These are phyloP conservation scores for Penicillium verhagenii DNA, from an alignment of 495 filamentous ascomycete genomes.

Conservation along the genomic window DNA sequence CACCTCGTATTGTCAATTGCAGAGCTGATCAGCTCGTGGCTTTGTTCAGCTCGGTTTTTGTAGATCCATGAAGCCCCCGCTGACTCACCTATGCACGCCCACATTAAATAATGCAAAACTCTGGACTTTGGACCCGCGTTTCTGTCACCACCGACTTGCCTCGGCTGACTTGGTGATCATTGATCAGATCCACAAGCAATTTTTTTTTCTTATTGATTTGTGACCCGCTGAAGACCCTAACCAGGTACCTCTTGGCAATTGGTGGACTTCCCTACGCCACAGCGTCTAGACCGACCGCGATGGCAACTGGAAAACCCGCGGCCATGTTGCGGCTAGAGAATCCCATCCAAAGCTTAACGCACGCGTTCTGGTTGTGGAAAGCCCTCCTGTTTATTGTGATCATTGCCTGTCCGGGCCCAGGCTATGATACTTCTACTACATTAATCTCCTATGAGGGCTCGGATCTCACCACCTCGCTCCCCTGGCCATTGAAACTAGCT, in stretches of 20 bases:
- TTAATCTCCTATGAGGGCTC: conserved; percentile 46
- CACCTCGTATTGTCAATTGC: too few species aligned
- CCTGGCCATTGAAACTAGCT: conserved; percentile 53
- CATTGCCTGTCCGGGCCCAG: conserved; percentile 61
- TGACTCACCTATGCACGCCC: not conserved
- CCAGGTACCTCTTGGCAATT: not conserved
- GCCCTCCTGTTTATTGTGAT: conserved; percentile 63
- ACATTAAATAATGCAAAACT: not conserved
- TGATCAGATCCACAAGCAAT: not conserved
- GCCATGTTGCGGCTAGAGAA: conserved; percentile 30
- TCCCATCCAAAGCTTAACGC: conserved; percentile 37
- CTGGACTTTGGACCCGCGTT: not conserved
- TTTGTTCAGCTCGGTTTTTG: not conserved
- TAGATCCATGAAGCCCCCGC: not conserved
- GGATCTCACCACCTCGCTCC: conserved; percentile 17
- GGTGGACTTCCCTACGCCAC: not conserved
- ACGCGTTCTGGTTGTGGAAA: conserved; percentile 65
- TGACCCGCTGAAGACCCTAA: not conserved
- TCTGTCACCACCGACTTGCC: not conserved
- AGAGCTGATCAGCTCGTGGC: too few species aligned
- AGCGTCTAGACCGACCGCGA: not conserved
- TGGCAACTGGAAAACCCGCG: conserved; percentile 15
- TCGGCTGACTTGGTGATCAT: not conserved
- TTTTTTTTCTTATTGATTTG: not conserved
- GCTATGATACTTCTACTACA: conserved; percentile 86